Evolutionary conservation across 306 rosid species (phyloP).

Genomic region (Trifolium dubium): DNA sequence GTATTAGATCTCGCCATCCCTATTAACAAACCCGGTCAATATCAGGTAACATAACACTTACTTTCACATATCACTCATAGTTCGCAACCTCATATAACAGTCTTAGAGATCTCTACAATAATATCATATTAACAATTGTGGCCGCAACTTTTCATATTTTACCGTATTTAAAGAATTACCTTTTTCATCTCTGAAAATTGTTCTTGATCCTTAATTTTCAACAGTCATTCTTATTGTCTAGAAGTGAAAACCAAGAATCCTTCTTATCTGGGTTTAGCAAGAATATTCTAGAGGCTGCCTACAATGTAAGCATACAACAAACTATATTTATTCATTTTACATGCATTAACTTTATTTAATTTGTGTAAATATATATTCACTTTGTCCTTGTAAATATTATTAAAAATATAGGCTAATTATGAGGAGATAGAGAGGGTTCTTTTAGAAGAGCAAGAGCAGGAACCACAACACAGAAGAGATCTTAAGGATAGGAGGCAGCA

Average conservation of each 20-base stretch:
- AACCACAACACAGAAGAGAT: not conserved
- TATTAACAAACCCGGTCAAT: slow-evolving; percentile 5
- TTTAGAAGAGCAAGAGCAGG: not conserved
- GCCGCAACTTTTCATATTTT: too few relatives aligned
- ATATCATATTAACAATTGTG: too few relatives aligned
- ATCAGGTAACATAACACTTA: not conserved
- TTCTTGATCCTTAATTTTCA: not conserved
- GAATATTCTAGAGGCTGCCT: slow-evolving; percentile 33
- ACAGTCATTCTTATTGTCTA: slow-evolving; percentile 38
- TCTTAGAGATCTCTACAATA: too few relatives aligned
- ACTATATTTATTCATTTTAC: not conserved
- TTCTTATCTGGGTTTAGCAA: slow-evolving; percentile 36
- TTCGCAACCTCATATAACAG: not conserved
- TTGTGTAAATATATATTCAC: not conserved
- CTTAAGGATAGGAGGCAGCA: not conserved
- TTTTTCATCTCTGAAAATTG: not conserved
- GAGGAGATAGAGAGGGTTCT: slow-evolving; percentile 38
- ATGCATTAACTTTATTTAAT: not conserved
- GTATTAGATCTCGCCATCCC: slow-evolving; percentile 20
- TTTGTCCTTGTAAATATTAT: not conserved
- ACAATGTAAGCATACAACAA: slow-evolving; percentile 31
- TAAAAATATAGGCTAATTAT: slow-evolving; percentile 13
- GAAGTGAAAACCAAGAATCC: slow-evolving; percentile 19
- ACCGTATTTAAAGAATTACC: too few relatives aligned
- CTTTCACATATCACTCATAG: not conserved